Percentiles rank a stretch among this genome's conserved stretches.
These are phyloP conservation scores for Paramecium caudatum DNA, from an alignment of 73 alveolate species.

Conservation along the genomic window DNA sequence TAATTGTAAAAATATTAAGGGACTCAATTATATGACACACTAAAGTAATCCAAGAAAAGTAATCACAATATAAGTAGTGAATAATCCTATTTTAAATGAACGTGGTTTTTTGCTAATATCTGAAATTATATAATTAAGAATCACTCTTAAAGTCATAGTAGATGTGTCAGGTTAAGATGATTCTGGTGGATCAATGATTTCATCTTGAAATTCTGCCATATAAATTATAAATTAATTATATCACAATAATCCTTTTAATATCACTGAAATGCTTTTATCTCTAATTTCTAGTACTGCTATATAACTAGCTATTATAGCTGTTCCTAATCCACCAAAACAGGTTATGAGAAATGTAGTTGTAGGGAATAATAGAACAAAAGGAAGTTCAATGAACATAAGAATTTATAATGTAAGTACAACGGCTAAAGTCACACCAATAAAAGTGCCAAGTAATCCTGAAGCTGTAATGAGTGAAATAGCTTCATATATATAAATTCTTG, in stretches of 20 bases:
- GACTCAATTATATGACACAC: conserved; percentile 88
- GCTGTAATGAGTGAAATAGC: conserved; percentile 90
- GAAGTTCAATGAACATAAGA: conserved; percentile 93
- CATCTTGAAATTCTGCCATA: conserved; percentile 2
- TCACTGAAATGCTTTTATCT: conserved; percentile 85
- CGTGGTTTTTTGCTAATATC: conserved; percentile 93
- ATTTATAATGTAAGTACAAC: conserved; percentile 91
- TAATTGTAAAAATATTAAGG: conserved; percentile 89
- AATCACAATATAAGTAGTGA: conserved; percentile 92
- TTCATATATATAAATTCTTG: conserved; percentile 94
- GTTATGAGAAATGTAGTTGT: conserved; percentile 84
- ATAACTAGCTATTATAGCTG: conserved; percentile 91
- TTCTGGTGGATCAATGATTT: too few species aligned
- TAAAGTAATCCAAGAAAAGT: conserved; percentile 88
- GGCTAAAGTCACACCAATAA: conserved; percentile 94
- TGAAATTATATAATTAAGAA: conserved; percentile 73
- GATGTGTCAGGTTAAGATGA: not conserved
- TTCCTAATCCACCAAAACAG: conserved; percentile 83
- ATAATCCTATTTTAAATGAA: conserved; percentile 94
- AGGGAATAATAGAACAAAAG: conserved; percentile 95
- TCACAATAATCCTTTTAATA: conserved; percentile 86
- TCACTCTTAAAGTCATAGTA: not conserved
- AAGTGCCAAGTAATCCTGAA: conserved; percentile 91
- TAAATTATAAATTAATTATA: not conserved
- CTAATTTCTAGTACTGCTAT: conserved; percentile 92